Evolutionary conservation across 1,284 basidiomycete species (phyloP).

Genomic region (Austroboletus novae-zelandiae): DNA sequence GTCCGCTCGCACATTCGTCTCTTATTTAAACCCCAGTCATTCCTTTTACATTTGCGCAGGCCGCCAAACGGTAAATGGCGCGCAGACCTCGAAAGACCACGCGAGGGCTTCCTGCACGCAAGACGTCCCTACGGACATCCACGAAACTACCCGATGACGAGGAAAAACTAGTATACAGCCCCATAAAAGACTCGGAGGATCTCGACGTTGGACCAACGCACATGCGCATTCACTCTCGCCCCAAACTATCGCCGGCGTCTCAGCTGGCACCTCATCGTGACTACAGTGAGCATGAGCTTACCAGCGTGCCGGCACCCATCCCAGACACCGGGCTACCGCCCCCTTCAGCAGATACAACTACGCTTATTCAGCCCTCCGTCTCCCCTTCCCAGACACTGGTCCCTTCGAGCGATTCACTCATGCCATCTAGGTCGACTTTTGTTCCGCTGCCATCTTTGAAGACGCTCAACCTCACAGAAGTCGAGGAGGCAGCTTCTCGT

Average conservation of each 20-base stretch:
- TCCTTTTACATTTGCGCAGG: constrained; percentile 31
- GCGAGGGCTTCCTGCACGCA: constrained; percentile 10
- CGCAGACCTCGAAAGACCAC: constrained; percentile 14
- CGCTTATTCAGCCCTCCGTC: background rate
- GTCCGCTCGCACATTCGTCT: constrained; percentile 5
- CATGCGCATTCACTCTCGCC: constrained; percentile 1
- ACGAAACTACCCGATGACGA: constrained; percentile 19
- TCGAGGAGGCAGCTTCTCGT: constrained; percentile 15
- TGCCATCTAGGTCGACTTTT: constrained; percentile 22
- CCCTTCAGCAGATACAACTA: constrained; percentile 13
- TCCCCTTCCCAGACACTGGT: background rate
- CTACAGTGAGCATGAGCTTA: constrained; percentile 35
- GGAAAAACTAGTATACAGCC: constrained; percentile 19
- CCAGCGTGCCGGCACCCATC: constrained; percentile 53
- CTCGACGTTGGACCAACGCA: background rate
- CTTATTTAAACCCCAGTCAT: constrained; percentile 17
- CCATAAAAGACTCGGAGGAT: constrained; percentile 1
- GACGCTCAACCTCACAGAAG: constrained; percentile 27
- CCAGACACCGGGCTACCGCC: constrained; percentile 45
- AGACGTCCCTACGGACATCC: constrained; percentile 11
- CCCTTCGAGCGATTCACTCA: constrained; percentile 3
- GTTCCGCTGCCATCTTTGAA: constrained; percentile 30
- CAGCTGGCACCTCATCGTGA: constrained; percentile 17
- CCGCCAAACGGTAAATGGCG: constrained; percentile 25
- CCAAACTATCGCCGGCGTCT: constrained; percentile 10